Percentiles rank a stretch among this genome's conserved stretches.
Conservation (phyloP, 2,329 filamentous ascomycete genomes). For the Aspergillus latus region DNA sequence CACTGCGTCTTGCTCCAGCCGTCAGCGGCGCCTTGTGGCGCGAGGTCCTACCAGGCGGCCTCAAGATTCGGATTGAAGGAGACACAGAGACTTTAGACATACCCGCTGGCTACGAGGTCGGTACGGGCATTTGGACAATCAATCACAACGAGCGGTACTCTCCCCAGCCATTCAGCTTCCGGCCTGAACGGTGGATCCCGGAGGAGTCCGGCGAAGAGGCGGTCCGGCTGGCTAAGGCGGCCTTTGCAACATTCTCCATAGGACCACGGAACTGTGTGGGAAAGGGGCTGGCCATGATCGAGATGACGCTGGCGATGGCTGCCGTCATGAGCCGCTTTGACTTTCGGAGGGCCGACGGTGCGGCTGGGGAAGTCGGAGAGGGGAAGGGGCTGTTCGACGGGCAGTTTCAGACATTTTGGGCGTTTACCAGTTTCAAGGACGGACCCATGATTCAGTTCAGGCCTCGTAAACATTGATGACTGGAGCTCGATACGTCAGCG, state of each 20-base stretch:
- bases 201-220: background rate
- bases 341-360: background rate
- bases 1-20: constrained; percentile 34
- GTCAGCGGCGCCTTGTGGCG: background rate
- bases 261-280: constrained; percentile 2
- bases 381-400: background rate
- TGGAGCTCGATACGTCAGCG: no score
- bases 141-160: constrained; percentile 36
- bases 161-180: constrained; percentile 29
- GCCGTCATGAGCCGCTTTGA: background rate
- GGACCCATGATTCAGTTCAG: constrained; percentile 3
- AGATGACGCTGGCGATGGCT: constrained; percentile 3
- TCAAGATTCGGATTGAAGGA: background rate
- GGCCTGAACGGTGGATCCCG: constrained; percentile 40
- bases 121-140: constrained; percentile 33
- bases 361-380: background rate
- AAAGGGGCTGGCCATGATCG: constrained; percentile 2
- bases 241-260: background rate
- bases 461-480: background rate
- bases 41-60: background rate
- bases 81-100: constrained; percentile 11
- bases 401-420: constrained; percentile 1
- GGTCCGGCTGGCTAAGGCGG: background rate
- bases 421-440: constrained; percentile 3
- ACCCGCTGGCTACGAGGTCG: constrained; percentile 34